These are phyloP conservation scores for Amaranthus palmeri DNA, from an alignment of 148 eudicot species.

Conservation along the genomic window DNA sequence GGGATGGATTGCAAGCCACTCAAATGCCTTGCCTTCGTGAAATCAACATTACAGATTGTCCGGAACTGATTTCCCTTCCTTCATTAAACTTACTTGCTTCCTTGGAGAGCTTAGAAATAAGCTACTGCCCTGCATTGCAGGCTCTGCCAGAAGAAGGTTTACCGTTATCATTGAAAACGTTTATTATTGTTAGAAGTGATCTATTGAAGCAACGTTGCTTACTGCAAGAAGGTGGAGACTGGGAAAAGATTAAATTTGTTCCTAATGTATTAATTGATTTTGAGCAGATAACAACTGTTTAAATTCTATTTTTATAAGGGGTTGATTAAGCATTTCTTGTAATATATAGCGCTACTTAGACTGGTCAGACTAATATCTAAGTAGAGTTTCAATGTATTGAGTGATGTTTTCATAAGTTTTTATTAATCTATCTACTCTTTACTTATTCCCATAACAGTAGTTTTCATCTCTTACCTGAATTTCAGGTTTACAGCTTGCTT, in stretches of 20 bases:
- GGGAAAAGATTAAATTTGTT: conserved; percentile 1
- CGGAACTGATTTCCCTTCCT: conserved; percentile 9
- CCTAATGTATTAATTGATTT: conserved; percentile 9
- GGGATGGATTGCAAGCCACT: conserved; percentile 7
- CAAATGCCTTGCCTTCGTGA: conserved; percentile 15
- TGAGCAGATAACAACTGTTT: background rate
- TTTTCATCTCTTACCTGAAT: too few species aligned
- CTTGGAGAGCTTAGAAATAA: conserved; percentile 5
- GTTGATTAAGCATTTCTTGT: too few species aligned
- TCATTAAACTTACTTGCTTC: conserved; percentile 4
- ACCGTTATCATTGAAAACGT: conserved; percentile 17
- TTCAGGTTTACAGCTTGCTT: too few species aligned
- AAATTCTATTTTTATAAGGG: too few species aligned
- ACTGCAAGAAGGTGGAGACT: conserved; percentile 3
- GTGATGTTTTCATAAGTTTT: too few species aligned
- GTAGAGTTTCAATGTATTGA: too few species aligned
- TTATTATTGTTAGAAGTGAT: conserved; percentile 15
- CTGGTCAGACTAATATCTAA: too few species aligned
- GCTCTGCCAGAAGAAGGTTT: conserved; percentile 18
- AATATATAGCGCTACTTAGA: too few species aligned
- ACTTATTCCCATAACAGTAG: too few species aligned
- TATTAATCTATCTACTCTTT: too few species aligned
- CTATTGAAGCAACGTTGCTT: conserved; percentile 8
- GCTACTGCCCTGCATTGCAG: conserved; percentile 13
- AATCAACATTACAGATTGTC: conserved; percentile 13